These are phyloP conservation scores for Anthostomella pinea DNA, from an alignment of 2,329 filamentous ascomycete genomes.

Conservation along the genomic window DNA sequence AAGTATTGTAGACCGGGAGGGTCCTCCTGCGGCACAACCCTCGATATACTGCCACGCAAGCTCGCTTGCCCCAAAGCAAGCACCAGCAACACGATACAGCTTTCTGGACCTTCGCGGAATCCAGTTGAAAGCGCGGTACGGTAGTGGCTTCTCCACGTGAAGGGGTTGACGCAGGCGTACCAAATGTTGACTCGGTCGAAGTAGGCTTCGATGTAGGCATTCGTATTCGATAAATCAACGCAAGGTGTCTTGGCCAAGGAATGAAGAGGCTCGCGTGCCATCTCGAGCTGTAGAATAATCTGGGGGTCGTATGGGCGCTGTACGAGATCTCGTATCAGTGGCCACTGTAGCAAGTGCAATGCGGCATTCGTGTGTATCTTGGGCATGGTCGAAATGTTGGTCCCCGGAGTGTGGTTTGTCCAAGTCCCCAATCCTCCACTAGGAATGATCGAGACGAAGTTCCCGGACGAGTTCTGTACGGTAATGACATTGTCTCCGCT, in stretches of 20 bases:
- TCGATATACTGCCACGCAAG: slow-evolving; percentile 71
- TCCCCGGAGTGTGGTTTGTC: slow-evolving; percentile 50
- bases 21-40: slow-evolving; percentile 65
- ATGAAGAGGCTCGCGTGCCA: slow-evolving; percentile 73
- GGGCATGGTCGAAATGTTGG: slow-evolving; percentile 81
- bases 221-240: slow-evolving; percentile 71
- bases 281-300: slow-evolving; percentile 77
- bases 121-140: slow-evolving; percentile 70
- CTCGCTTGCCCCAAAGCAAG: slow-evolving; percentile 75
- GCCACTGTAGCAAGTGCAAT: slow-evolving; percentile 75
- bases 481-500: slow-evolving; percentile 58
- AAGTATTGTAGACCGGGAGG: slow-evolving; percentile 78
- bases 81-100: slow-evolving; percentile 77
- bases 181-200: slow-evolving; percentile 80
- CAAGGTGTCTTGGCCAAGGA: slow-evolving; percentile 62
- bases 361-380: slow-evolving; percentile 81
- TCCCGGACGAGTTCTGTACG: slow-evolving; percentile 40
- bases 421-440: slow-evolving; percentile 70
- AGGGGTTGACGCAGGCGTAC: slow-evolving; percentile 83
- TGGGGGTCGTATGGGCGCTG: slow-evolving; percentile 76
- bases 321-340: slow-evolving; percentile 74
- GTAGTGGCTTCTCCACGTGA: slow-evolving; percentile 75
- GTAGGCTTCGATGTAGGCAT: slow-evolving; percentile 73
- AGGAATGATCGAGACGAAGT: slow-evolving; percentile 54
- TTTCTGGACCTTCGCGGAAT: slow-evolving; percentile 76